A percentile compares a stretch with the other conserved stretches of the same genome.
These are phyloP conservation scores for Bipolaris cookei DNA, from an alignment of 2,329 filamentous ascomycete genomes.

Conservation along the genomic window DNA sequence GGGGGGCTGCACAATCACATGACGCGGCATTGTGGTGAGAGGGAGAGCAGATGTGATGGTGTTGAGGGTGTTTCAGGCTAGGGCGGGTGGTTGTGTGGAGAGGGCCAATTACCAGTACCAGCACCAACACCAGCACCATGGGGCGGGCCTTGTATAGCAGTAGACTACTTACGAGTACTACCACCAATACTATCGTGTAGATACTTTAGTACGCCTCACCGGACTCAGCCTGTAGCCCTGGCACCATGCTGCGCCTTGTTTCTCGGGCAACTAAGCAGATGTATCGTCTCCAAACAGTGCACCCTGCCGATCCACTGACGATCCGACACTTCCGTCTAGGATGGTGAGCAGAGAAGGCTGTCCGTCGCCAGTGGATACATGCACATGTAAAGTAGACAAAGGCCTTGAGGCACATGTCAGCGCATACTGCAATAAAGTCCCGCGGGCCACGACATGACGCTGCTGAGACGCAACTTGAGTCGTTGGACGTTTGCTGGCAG, in stretches of 20 bases:
- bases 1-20: conserved; percentile 5
- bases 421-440: neutral
- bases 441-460: conserved; percentile 20
- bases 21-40: conserved; percentile 3
- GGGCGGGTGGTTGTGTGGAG: conserved; percentile 19
- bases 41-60: conserved; percentile 36
- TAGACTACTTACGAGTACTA: neutral
- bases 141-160: neutral
- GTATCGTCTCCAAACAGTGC: conserved; percentile 2
- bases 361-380: too few relatives aligned
- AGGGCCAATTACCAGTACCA: neutral
- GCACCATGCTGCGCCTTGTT: neutral
- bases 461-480: conserved; percentile 31
- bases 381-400: too few relatives aligned
- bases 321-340: conserved; percentile 15
- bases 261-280: neutral
- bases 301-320: neutral
- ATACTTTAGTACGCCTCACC: conserved; percentile 1
- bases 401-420: too few relatives aligned
- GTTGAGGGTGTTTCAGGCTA: conserved; percentile 44
- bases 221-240: conserved; percentile 5
- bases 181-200: neutral
- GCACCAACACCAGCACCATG: neutral
- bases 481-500: conserved; percentile 32
- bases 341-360: too few relatives aligned